Conservation (phyloP, 148 eudicot genomes). For the Rhododendron molle region DNA sequence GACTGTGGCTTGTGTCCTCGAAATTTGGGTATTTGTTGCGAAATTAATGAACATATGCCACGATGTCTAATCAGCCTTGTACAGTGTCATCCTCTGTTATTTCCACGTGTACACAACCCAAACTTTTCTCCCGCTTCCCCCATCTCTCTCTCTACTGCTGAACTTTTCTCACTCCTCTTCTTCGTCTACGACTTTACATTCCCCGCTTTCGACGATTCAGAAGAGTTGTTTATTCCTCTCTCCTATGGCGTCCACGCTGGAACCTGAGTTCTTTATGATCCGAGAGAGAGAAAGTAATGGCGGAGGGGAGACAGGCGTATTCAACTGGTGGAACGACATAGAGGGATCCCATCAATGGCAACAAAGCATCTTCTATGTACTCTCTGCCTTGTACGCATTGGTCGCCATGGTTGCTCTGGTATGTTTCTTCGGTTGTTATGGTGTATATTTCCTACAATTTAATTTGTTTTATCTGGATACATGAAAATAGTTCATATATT, state of each 20-base stretch:
- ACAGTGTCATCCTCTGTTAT: neutral
- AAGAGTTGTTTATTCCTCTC: neutral
- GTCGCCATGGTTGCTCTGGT: slow-evolving; percentile 39
- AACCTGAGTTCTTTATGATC: neutral
- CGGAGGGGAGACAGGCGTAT: neutral
- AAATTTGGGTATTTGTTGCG: neutral
- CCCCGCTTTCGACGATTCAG: neutral
- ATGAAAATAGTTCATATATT: neutral
- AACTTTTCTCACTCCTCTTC: neutral
- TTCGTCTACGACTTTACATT: neutral
- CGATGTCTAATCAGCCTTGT: neutral
- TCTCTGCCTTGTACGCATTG: slow-evolving; percentile 31
- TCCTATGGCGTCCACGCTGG: neutral
- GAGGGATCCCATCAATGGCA: slow-evolving; percentile 17
- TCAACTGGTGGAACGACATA: slow-evolving; percentile 21
- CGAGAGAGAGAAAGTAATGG: too few relatives aligned
- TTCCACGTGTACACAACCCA: neutral
- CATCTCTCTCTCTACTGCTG: neutral
- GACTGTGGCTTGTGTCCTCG: too few relatives aligned
- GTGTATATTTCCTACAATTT: neutral
- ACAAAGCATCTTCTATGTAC: slow-evolving; percentile 30
- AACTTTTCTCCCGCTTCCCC: neutral
- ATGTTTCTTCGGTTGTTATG: neutral
- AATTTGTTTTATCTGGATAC: neutral
- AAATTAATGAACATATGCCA: neutral